Conservation (phyloP, 129 eudicot genomes). For the Centaurea solstitialis region DNA sequence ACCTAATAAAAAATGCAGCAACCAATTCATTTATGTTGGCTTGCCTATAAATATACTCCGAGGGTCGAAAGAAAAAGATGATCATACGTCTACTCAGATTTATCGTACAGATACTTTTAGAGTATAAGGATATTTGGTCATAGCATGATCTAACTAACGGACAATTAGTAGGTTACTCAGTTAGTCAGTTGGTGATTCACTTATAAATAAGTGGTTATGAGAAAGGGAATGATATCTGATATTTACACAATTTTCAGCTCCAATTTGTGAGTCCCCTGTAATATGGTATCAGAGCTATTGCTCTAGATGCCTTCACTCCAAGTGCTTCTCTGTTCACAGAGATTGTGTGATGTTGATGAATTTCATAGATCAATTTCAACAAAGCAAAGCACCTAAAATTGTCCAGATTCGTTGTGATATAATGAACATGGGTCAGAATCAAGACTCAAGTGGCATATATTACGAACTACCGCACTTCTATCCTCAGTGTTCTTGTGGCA, state of each 20-base stretch:
- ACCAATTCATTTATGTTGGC: neutral
- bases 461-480: neutral
- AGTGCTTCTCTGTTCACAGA: neutral
- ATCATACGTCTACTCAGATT: neutral
- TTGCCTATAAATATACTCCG: neutral
- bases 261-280: neutral
- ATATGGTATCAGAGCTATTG: neutral
- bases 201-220: neutral
- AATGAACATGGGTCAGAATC: neutral
- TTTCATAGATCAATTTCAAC: neutral
- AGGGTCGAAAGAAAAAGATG: conserved; percentile 6
- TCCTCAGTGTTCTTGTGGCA: neutral
- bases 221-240: neutral
- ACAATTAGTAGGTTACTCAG: neutral
- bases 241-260: neutral
- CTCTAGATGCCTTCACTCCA: neutral
- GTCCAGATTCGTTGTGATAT: neutral
- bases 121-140: neutral
- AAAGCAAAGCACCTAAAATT: neutral
- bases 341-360: neutral
- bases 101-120: neutral
- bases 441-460: neutral
- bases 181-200: neutral
- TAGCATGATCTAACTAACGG: neutral
- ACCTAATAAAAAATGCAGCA: conserved; percentile 4